Conservation (phyloP, 352 stramenopile species). For the Globisporangium canariense region DNA sequence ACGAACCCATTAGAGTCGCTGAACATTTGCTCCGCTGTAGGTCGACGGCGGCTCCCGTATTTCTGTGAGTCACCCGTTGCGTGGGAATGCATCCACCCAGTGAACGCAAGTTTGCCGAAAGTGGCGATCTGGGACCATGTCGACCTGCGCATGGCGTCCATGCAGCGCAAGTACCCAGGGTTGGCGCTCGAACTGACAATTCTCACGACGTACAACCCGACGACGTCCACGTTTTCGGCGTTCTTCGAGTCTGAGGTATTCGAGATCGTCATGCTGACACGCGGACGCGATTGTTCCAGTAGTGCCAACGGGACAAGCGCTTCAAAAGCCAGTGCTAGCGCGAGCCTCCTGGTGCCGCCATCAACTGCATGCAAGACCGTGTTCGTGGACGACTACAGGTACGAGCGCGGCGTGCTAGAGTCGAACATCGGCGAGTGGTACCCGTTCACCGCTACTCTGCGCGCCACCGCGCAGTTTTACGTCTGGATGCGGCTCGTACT, state of each 20-base stretch:
- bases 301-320: neutral
- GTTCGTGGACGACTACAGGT: slow-evolving; percentile 55
- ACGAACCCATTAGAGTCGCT: slow-evolving; percentile 7
- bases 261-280: slow-evolving; percentile 27
- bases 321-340: neutral
- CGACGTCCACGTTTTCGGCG: slow-evolving; percentile 13
- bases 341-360: neutral
- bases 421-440: slow-evolving; percentile 38
- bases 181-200: slow-evolving; percentile 18
- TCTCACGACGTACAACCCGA: slow-evolving; percentile 16
- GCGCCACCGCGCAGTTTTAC: slow-evolving; percentile 34
- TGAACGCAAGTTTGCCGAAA: slow-evolving; percentile 10
- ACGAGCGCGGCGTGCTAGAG: slow-evolving; percentile 33
- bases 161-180: slow-evolving; percentile 15
- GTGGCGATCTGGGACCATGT: slow-evolving; percentile 24
- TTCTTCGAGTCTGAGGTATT: slow-evolving; percentile 20
- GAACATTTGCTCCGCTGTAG: slow-evolving; percentile 14
- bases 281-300: slow-evolving; percentile 14
- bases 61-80: slow-evolving; percentile 18
- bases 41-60: slow-evolving; percentile 2
- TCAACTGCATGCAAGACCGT: slow-evolving; percentile 21
- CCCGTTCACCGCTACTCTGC: slow-evolving; percentile 24
- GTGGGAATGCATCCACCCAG: slow-evolving; percentile 10
- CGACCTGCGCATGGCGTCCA: slow-evolving; percentile 10
- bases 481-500: slow-evolving; percentile 43